These are phyloP conservation scores for Sphagnum fallax DNA, from an alignment of 228 moss, liverwort and hornwort genomes.

Conservation along the genomic window DNA sequence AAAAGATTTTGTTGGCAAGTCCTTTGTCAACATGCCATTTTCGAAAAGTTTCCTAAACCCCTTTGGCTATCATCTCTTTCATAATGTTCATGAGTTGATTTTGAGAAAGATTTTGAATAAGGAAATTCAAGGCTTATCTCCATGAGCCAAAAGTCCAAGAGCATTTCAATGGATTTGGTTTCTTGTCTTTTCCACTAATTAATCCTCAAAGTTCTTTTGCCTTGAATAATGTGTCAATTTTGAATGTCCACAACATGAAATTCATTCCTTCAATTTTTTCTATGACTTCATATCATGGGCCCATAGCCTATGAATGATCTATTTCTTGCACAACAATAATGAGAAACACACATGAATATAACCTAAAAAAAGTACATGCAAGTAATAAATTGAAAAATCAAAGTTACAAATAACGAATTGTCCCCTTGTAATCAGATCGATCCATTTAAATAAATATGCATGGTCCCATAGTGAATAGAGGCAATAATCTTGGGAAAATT, in stretches of 20 bases:
- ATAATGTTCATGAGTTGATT: not conserved
- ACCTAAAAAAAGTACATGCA: too few relatives aligned
- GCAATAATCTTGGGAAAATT: too few relatives aligned
- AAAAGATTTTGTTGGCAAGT: not conserved
- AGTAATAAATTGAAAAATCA: too few relatives aligned
- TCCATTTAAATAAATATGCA: too few relatives aligned
- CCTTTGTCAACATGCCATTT: not conserved
- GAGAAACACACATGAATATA: not conserved
- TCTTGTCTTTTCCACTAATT: not conserved
- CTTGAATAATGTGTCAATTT: not conserved
- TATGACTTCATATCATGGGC: not conserved
- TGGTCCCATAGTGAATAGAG: too few relatives aligned
- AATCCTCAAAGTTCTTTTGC: not conserved
- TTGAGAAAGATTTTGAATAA: not conserved
- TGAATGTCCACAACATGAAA: not conserved
- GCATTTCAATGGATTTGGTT: not conserved
- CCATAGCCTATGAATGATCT: not conserved
- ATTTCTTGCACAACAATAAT: not conserved
- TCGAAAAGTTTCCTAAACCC: not conserved
- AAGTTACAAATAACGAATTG: too few relatives aligned
- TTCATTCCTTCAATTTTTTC: not conserved
- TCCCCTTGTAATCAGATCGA: too few relatives aligned
- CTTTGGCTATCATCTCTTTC: not conserved
- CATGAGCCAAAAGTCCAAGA: not conserved
- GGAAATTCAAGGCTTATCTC: not conserved